A percentile compares a stretch with the other conserved stretches of the same genome.
Evolutionary conservation across 2,329 filamentous ascomycete genomes (phyloP).

Genomic region (Curvularia verruculosa): DNA sequence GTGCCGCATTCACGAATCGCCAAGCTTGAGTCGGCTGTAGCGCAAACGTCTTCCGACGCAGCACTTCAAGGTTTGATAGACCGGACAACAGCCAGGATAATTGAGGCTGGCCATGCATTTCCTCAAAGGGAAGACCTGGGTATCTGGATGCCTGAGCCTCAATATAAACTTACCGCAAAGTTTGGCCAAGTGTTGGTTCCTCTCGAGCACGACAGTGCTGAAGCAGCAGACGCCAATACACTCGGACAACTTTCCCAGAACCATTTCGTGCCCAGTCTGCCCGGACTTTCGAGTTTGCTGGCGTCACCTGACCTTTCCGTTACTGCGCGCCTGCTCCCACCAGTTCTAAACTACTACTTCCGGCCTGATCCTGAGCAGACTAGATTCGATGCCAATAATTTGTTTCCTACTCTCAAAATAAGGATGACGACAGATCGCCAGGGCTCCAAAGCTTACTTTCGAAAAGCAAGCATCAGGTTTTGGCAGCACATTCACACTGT

Average conservation of each 20-base stretch:
- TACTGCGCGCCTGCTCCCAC: slow-evolving; percentile 13
- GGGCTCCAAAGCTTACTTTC: slow-evolving; percentile 21
- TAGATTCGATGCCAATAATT: slow-evolving; percentile 11
- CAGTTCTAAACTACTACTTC: slow-evolving; percentile 35
- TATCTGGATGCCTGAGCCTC: slow-evolving; percentile 26
- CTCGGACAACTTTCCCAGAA: slow-evolving; percentile 5
- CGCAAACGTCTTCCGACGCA: not conserved
- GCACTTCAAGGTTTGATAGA: slow-evolving; percentile 7
- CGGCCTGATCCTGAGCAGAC: slow-evolving; percentile 26
- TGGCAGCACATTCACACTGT: slow-evolving; percentile 35
- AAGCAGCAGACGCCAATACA: slow-evolving; percentile 4
- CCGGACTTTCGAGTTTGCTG: slow-evolving; percentile 34
- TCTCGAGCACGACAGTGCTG: slow-evolving; percentile 11
- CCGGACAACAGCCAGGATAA: slow-evolving; percentile 6
- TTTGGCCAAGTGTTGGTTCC: slow-evolving; percentile 38
- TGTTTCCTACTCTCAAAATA: slow-evolving; percentile 34
- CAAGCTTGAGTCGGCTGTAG: slow-evolving; percentile 2
- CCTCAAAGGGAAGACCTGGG: slow-evolving; percentile 7
- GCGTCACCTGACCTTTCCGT: slow-evolving; percentile 18
- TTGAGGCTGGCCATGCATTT: not conserved
- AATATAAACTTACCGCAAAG: slow-evolving; percentile 23
- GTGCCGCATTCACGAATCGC: slow-evolving; percentile 18
- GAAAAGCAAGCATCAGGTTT: slow-evolving; percentile 30
- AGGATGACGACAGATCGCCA: slow-evolving; percentile 27
- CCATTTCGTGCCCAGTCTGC: slow-evolving; percentile 25